These are phyloP conservation scores for Alternaria brassicicola DNA, from an alignment of 2,329 filamentous ascomycete species.

Conservation along the genomic window DNA sequence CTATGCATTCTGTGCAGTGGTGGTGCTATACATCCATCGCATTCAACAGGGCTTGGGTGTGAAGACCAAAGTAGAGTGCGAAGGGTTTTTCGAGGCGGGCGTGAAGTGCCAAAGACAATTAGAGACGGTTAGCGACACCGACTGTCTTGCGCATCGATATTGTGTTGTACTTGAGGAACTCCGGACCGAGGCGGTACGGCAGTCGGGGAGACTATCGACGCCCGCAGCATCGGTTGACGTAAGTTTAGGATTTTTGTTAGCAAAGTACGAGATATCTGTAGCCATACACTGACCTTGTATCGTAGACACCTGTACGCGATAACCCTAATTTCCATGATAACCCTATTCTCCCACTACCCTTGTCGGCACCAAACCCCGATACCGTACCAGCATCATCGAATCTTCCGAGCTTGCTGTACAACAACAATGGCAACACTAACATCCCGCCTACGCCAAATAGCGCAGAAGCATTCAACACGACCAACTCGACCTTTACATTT, in stretches of 20 bases:
- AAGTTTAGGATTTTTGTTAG: not conserved
- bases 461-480: conserved; percentile 3
- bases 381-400: not conserved
- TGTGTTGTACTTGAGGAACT: conserved; percentile 61
- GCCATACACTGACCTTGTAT: not conserved
- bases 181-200: conserved; percentile 49
- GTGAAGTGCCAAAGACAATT: conserved; percentile 52
- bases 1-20: conserved; percentile 61
- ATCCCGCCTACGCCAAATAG: conserved; percentile 42
- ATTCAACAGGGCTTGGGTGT: conserved; percentile 57
- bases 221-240: not conserved
- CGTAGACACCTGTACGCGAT: not conserved
- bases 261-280: not conserved
- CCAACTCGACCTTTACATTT: conserved; percentile 20
- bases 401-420: conserved; percentile 18
- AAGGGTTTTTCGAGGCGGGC: conserved; percentile 53
- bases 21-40: conserved; percentile 61
- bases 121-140: conserved; percentile 37
- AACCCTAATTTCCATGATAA: conserved; percentile 1
- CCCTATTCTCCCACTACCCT: not conserved
- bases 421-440: conserved; percentile 9
- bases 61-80: conserved; percentile 56
- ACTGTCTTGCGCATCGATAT: conserved; percentile 54
- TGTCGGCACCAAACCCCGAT: not conserved
- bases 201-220: conserved; percentile 23